Base-by-base conservation (phyloP, 176 grass and related monocot species). In the Oryza longistaminata region DNA sequence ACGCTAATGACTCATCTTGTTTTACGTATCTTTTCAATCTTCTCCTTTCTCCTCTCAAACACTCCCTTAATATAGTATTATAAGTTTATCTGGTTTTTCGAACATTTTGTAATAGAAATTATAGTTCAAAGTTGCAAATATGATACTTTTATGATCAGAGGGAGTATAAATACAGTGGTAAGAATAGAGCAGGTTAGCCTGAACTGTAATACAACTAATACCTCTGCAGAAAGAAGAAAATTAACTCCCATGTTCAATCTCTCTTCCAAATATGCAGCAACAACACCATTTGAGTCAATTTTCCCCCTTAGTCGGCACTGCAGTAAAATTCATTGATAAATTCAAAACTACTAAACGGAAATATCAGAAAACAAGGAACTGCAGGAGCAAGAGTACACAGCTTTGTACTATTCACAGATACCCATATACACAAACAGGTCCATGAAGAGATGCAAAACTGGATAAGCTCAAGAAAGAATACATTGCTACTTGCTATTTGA, bases 161-260 rank as follows among this genome's bases (percentile, higher is more conserved):
- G 15, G 15, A 21, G 25, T 13, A 39, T 22, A 50, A 64, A 53
- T 58, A 19, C 3, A 35, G 6, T 10, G 6, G 26, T 22, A 21
- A 31, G 27, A 74, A 21, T 27, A 46, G 33, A 80, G 67, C n/a
- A 75, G 11, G 8, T 61, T 1, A 77, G 19, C 34, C 71, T 17
- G 34, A 80, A 85, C 1, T 19, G 67, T 25, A n/a, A 31, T 31
- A 3, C 29, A 65, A 77, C 33, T 33, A 10, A 34, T 80, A 94
- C 96, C 93, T 96, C 96, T 52, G 93, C 93, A 73, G 96, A 99
- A 84, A 99, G 90, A 88, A 99, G 79, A 79, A 99, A 94, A 87
- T 95, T 99, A 25, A 99, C 96, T 62, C 96, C 96, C 96, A 99
- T 99, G 88, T 94, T 99, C 72, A 99, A 80, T 78, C 96, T 90